Conservation (phyloP, 73 alveolate species). For the Effrenium voratum region DNA sequence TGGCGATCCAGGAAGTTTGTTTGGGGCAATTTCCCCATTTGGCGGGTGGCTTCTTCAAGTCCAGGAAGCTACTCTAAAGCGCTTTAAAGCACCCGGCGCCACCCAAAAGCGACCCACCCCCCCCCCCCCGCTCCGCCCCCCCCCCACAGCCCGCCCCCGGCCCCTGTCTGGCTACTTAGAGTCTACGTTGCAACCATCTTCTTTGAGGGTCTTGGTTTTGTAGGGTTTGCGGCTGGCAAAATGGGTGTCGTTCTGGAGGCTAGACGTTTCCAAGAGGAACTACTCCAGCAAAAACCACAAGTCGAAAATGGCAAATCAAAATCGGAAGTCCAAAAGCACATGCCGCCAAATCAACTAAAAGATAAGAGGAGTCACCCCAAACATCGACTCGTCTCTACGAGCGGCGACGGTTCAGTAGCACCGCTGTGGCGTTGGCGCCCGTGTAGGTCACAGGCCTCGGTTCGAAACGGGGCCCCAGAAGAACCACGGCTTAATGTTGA, state of each 20-base stretch:
- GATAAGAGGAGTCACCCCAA: background rate
- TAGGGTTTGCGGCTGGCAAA: background rate
- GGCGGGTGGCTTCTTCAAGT: too few species aligned
- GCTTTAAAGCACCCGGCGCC: too few species aligned
- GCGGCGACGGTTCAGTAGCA: constrained; percentile 59
- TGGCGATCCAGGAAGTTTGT: too few species aligned
- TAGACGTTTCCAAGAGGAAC: background rate
- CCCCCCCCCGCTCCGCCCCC: too few species aligned
- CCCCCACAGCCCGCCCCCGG: too few species aligned
- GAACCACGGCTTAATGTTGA: background rate
- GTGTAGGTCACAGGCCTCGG: constrained; percentile 55
- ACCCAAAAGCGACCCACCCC: too few species aligned
- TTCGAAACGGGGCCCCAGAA: too few species aligned
- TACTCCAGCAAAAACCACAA: background rate
- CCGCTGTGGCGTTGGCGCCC: constrained; percentile 26
- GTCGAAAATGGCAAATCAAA: background rate
- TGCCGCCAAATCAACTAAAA: background rate
- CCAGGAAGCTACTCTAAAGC: too few species aligned
- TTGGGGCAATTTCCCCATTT: too few species aligned
- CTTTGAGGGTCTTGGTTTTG: too few species aligned
- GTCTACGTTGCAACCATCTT: too few species aligned
- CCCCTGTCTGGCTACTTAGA: too few species aligned
- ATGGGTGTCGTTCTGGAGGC: background rate
- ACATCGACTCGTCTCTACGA: background rate
- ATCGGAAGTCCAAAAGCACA: background rate